These are phyloP conservation scores for Neurospora discreta DNA, from an alignment of 495 filamentous ascomycete genomes.

Conservation along the genomic window DNA sequence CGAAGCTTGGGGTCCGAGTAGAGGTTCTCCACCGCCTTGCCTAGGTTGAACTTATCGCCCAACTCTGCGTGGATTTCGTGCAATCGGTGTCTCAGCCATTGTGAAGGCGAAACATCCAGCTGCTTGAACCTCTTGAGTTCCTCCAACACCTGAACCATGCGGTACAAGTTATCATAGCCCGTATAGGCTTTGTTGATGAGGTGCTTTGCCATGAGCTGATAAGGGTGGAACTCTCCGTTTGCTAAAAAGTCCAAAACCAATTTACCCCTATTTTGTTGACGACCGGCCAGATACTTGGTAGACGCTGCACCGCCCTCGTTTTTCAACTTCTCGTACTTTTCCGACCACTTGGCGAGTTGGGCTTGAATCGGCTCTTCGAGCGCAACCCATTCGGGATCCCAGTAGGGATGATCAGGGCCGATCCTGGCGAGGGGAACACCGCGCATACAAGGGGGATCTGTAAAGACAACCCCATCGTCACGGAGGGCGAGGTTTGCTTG, in stretches of 20 bases:
- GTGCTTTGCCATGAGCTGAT: slow-evolving; percentile 34
- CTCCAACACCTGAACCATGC: slow-evolving; percentile 32
- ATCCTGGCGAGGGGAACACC: slow-evolving; percentile 37
- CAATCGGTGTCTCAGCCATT: slow-evolving; percentile 39
- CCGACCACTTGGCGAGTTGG: slow-evolving; percentile 24
- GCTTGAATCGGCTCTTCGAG: slow-evolving; percentile 22
- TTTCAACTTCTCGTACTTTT: slow-evolving; percentile 22
- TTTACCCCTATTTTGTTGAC: slow-evolving; percentile 36
- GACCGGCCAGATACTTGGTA: slow-evolving; percentile 31
- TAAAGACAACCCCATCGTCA: slow-evolving; percentile 29
- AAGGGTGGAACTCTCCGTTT: slow-evolving; percentile 34
- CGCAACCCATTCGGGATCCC: slow-evolving; percentile 32
- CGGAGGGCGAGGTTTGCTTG: slow-evolving; percentile 22
- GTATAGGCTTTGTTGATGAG: slow-evolving; percentile 29
- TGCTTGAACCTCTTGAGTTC: slow-evolving; percentile 33
- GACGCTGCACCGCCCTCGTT: slow-evolving; percentile 13
- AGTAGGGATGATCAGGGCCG: slow-evolving; percentile 29
- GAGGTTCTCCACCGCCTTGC: slow-evolving; percentile 25
- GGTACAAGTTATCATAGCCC: slow-evolving; percentile 38
- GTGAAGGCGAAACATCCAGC: slow-evolving; percentile 32
- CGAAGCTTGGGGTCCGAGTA: slow-evolving; percentile 35
- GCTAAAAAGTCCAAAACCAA: slow-evolving; percentile 31
- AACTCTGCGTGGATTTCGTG: slow-evolving; percentile 24
- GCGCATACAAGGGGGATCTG: slow-evolving; percentile 28
- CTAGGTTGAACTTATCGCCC: slow-evolving; percentile 31